Conservation (phyloP, 2,329 filamentous ascomycete genomes). For the Penicillium sp. region DNA sequence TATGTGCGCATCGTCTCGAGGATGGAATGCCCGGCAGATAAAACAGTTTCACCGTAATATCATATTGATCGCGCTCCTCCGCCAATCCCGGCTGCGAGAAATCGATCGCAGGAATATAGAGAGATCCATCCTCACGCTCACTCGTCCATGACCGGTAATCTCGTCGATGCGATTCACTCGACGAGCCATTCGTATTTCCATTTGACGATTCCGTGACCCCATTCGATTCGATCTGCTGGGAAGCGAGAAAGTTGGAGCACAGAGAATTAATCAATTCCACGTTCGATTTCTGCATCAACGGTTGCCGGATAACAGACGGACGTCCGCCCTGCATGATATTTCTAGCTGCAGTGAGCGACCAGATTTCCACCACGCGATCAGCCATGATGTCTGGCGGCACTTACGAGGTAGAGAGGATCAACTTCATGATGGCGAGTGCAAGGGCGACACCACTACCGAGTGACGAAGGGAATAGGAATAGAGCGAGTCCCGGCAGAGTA, state of each 20-base stretch:
- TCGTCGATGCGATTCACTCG: slow-evolving; percentile 8
- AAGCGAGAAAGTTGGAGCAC: slow-evolving; percentile 71
- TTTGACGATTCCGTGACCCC: slow-evolving; percentile 10
- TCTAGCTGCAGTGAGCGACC: slow-evolving; percentile 33
- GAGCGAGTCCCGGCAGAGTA: neutral
- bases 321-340: slow-evolving; percentile 82
- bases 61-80: slow-evolving; percentile 79
- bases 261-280: slow-evolving; percentile 86
- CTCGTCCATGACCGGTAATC: slow-evolving; percentile 61
- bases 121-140: slow-evolving; percentile 48
- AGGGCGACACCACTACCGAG: too few relatives aligned
- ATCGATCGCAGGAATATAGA: slow-evolving; percentile 74
- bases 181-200: slow-evolving; percentile 17
- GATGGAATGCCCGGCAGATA: slow-evolving; percentile 69
- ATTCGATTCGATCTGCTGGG: slow-evolving; percentile 54
- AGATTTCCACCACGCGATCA: neutral
- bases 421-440: slow-evolving; percentile 70
- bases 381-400: slow-evolving; percentile 29
- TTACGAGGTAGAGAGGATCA: slow-evolving; percentile 81
- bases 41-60: slow-evolving; percentile 94
- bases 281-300: slow-evolving; percentile 75
- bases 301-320: slow-evolving; percentile 75
- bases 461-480: too few relatives aligned
- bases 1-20: slow-evolving; percentile 61
- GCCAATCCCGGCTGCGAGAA: slow-evolving; percentile 64